Percentiles rank a stretch among this genome's conserved stretches.
phyloP scores from a whole-genome alignment of 495 filamentous ascomycete species.

The Neurospora sublineolata region DNA sequence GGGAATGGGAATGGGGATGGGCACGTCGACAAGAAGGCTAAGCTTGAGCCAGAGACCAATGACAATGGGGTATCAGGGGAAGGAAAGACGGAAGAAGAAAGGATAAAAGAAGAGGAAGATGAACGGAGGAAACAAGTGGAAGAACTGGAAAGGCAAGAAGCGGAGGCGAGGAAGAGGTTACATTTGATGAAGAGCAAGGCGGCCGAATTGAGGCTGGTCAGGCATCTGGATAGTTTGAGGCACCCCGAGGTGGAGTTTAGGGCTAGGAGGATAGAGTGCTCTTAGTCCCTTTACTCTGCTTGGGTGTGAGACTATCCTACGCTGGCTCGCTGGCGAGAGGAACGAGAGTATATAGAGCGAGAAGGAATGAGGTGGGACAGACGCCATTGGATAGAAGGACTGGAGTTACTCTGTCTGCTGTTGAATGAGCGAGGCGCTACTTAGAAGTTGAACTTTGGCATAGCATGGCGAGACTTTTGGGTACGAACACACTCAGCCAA shows the following conservation, averaged over 20 bases:
- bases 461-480: too few relatives aligned
- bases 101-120: constrained; percentile 21
- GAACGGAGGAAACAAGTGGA: constrained; percentile 22
- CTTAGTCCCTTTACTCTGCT: not conserved
- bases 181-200: constrained; percentile 62
- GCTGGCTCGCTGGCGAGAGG: too few relatives aligned
- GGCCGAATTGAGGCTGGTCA: constrained; percentile 67
- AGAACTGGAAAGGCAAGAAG: constrained; percentile 14
- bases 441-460: too few relatives aligned
- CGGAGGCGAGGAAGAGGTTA: constrained; percentile 46
- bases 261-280: constrained; percentile 34
- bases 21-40: constrained; percentile 33
- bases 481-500: too few relatives aligned
- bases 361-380: too few relatives aligned
- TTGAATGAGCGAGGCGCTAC: too few relatives aligned
- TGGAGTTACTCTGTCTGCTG: too few relatives aligned
- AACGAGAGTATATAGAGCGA: too few relatives aligned
- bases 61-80: not conserved
- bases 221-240: constrained; percentile 54
- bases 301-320: not conserved
- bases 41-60: not conserved
- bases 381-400: too few relatives aligned
- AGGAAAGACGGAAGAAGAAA: constrained; percentile 13
- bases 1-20: constrained; percentile 6
- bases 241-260: constrained; percentile 48